Base-by-base conservation (phyloP, 78 protist species). In the Salpingoeca rosetta region DNA sequence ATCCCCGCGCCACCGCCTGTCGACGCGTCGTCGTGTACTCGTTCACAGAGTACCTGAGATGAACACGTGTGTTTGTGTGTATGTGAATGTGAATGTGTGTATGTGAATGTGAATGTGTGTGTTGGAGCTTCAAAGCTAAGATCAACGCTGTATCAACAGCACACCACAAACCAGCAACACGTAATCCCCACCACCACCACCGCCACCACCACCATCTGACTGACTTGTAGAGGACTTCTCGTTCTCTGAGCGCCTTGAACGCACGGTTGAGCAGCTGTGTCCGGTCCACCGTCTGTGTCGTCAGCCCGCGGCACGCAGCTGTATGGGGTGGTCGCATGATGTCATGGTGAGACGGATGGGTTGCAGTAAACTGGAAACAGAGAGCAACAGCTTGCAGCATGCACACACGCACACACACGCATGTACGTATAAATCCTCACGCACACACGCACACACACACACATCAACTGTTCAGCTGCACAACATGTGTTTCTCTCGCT, bases 351-450 rank as follows among this genome's bases (percentile, higher is more conserved):
- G n/a, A n/a, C n/a, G n/a, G n/a, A n/a, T n/a, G n/a, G n/a, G n/a
- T n/a, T n/a, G n/a, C n/a, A n/a, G n/a, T n/a, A n/a, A n/a, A n/a
- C n/a, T n/a, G n/a, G n/a, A n/a, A n/a, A n/a, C n/a, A n/a, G n/a
- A n/a, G n/a, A n/a, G n/a, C n/a, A n/a, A n/a, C n/a, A n/a, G n/a
- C n/a, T n/a, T n/a, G n/a, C n/a, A n/a, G 39, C 81, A 22, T 24
- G 41, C 81, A 22, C 81, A 22, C 81, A 22, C 51, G 81, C 81
- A 77, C 81, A 77, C 81, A 77, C 41, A 77, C 81, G 24, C 81
- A n/a, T n/a, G n/a, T n/a, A n/a, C n/a, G n/a, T n/a, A n/a, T n/a
- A n/a, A n/a, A n/a, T n/a, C n/a, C n/a, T n/a, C n/a, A n/a, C n/a
- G n/a, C n/a, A n/a, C n/a, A n/a, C n/a, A n/a, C n/a, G n/a, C n/a